A percentile compares a stretch with the other conserved stretches of the same genome.
These are phyloP conservation scores for Penicillium sp. DNA, from an alignment of 2,329 filamentous ascomycete species.

Conservation along the genomic window DNA sequence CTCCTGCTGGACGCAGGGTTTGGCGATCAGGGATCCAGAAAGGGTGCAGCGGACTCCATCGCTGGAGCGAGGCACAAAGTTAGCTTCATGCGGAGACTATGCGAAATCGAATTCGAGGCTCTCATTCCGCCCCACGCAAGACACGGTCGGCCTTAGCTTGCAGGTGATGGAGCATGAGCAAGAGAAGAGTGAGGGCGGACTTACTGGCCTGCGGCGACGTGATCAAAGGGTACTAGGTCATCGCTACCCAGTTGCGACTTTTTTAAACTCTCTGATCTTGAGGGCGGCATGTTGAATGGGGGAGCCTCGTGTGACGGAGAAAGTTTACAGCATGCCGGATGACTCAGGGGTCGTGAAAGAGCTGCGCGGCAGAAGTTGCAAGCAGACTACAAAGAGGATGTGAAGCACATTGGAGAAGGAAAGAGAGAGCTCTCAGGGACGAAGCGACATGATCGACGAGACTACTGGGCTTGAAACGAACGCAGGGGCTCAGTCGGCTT, in stretches of 20 bases:
- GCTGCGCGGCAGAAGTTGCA: background rate
- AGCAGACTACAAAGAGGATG: background rate
- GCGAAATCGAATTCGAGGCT: background rate
- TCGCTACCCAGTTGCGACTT: conserved; percentile 35
- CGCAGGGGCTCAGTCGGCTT: background rate
- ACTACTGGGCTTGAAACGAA: background rate
- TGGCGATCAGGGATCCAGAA: conserved; percentile 82
- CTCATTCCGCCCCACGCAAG: background rate
- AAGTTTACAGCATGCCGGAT: conserved; percentile 12
- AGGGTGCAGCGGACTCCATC: conserved; percentile 84
- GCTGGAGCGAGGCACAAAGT: conserved; percentile 46
- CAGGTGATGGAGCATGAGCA: conserved; percentile 9
- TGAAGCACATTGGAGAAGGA: background rate
- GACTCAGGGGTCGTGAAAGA: conserved; percentile 1
- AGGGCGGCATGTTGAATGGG: conserved; percentile 30
- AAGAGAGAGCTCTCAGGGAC: background rate
- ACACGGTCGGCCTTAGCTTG: background rate
- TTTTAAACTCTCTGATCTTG: conserved; percentile 32
- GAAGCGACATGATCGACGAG: background rate
- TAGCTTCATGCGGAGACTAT: conserved; percentile 1
- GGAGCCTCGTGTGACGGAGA: background rate
- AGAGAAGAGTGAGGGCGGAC: conserved; percentile 20
- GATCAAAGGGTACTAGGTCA: conserved; percentile 44
- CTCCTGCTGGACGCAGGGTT: conserved; percentile 83
- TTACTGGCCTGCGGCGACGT: conserved; percentile 49